phyloP scores from a whole-genome alignment of 1,284 basidiomycete genomes.

The Marasmius oreades region DNA sequence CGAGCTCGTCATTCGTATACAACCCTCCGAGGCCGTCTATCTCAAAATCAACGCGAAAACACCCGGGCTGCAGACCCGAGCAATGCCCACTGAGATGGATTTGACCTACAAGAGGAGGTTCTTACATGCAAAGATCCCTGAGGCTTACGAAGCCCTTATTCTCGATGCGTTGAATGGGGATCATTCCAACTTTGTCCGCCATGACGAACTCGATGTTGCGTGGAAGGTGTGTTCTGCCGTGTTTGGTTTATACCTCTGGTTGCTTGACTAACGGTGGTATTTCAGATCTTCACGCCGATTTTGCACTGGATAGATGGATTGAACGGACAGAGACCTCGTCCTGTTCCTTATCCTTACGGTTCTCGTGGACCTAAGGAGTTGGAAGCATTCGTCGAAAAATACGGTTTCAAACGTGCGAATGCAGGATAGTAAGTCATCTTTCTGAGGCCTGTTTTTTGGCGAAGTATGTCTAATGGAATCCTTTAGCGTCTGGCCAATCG shows the following conservation, averaged over 20 bases:
- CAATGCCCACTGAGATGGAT: conserved; percentile 94
- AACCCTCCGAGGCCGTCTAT: conserved; percentile 93
- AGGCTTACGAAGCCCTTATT: conserved; percentile 92
- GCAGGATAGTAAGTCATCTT: conserved; percentile 68
- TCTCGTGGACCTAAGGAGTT: conserved; percentile 89
- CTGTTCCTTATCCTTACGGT: conserved; percentile 83
- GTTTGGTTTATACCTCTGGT: conserved; percentile 7
- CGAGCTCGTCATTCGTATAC: conserved; percentile 93
- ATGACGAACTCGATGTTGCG: conserved; percentile 92
- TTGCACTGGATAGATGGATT: conserved; percentile 91
- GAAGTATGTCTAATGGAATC: conserved; percentile 3
- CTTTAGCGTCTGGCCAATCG: conserved; percentile 47
- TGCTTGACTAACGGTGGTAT: conserved; percentile 5
- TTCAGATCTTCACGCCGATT: conserved; percentile 90
- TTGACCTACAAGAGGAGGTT: conserved; percentile 95
- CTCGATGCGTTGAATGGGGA: conserved; percentile 87
- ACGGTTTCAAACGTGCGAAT: conserved; percentile 73
- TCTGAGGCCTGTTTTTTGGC: background rate
- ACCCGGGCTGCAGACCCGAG: conserved; percentile 85
- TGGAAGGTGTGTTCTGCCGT: conserved; percentile 73
- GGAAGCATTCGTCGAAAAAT: conserved; percentile 71
- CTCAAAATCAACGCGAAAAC: conserved; percentile 93
- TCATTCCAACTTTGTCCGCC: conserved; percentile 90
- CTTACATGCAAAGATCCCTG: conserved; percentile 83
- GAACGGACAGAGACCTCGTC: conserved; percentile 60